phyloP scores from a whole-genome alignment of 164 flowering plant species.

The Dillenia turbinata region DNA sequence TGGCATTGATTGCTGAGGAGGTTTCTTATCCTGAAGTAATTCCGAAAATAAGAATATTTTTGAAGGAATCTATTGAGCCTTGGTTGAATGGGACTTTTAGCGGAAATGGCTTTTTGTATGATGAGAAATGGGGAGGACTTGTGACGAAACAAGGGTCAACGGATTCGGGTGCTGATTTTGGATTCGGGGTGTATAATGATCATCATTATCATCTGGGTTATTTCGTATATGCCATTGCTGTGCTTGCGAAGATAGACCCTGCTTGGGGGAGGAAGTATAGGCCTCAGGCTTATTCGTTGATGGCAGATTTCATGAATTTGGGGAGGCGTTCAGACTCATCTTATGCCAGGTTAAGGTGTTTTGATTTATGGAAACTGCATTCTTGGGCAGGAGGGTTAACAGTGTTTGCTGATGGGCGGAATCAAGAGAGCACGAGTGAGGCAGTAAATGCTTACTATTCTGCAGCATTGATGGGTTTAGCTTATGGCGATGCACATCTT shows the following conservation, averaged over 20 bases:
- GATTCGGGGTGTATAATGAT: slow-evolving; percentile 84
- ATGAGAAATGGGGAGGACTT: slow-evolving; percentile 86
- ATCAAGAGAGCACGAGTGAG: slow-evolving; percentile 69
- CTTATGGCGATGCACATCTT: slow-evolving; percentile 61
- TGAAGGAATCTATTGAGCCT: slow-evolving; percentile 67
- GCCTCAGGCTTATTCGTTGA: slow-evolving; percentile 53
- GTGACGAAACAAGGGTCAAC: slow-evolving; percentile 59
- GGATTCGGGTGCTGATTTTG: slow-evolving; percentile 84
- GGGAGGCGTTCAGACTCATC: slow-evolving; percentile 25
- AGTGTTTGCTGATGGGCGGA: slow-evolving; percentile 63
- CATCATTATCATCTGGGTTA: slow-evolving; percentile 91
- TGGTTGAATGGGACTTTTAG: slow-evolving; percentile 79
- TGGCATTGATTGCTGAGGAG: slow-evolving; percentile 91
- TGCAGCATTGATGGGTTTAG: slow-evolving; percentile 66
- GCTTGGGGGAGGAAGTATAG: slow-evolving; percentile 67
- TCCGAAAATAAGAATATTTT: slow-evolving; percentile 47
- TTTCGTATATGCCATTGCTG: slow-evolving; percentile 76
- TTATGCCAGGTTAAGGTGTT: slow-evolving; percentile 59
- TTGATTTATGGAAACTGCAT: slow-evolving; percentile 60
- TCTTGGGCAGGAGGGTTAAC: slow-evolving; percentile 73
- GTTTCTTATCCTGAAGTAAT: slow-evolving; percentile 49
- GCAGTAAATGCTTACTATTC: slow-evolving; percentile 70
- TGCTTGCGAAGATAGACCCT: slow-evolving; percentile 58
- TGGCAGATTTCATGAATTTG: slow-evolving; percentile 62
- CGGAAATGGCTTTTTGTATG: slow-evolving; percentile 80